These are phyloP conservation scores for Houttuynia cordata DNA, from an alignment of 164 flowering plant species.

Conservation along the genomic window DNA sequence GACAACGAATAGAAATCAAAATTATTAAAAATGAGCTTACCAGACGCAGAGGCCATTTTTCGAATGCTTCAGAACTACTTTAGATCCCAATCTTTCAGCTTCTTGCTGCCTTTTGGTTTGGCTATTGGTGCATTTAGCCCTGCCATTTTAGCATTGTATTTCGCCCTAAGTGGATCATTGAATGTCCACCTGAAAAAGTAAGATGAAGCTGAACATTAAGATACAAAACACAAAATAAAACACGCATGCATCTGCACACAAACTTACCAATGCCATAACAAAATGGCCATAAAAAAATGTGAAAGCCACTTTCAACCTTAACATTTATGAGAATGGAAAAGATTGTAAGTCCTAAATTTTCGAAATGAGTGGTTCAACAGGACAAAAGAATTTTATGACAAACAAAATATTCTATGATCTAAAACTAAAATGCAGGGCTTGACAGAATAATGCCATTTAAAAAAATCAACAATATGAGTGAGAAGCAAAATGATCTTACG, in stretches of 20 bases:
- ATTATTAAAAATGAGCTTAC: too few relatives aligned
- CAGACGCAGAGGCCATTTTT: too few relatives aligned
- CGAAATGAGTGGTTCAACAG: background rate
- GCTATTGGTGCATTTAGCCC: conserved; percentile 65
- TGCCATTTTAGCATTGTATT: conserved; percentile 64
- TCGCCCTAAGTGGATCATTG: too few relatives aligned
- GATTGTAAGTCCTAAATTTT: background rate
- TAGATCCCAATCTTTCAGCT: conserved; percentile 60
- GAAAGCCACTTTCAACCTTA: background rate
- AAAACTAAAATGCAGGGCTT: background rate
- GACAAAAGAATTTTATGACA: background rate
- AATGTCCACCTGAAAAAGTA: conserved; percentile 1
- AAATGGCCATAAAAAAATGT: background rate
- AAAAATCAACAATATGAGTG: background rate
- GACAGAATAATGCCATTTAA: background rate
- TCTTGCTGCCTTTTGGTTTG: conserved; percentile 90
- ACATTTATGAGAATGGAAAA: background rate
- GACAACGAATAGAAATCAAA: background rate
- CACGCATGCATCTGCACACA: background rate
- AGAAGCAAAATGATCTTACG: conserved; percentile 36
- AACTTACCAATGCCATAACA: background rate
- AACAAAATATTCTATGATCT: background rate
- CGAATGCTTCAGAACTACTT: background rate
- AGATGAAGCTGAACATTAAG: background rate
- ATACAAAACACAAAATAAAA: background rate